Percentiles rank a stretch among this genome's conserved stretches.
Conservation (phyloP, 805 yeast genomes). For the Teunomyces barrocoloradensis region DNA sequence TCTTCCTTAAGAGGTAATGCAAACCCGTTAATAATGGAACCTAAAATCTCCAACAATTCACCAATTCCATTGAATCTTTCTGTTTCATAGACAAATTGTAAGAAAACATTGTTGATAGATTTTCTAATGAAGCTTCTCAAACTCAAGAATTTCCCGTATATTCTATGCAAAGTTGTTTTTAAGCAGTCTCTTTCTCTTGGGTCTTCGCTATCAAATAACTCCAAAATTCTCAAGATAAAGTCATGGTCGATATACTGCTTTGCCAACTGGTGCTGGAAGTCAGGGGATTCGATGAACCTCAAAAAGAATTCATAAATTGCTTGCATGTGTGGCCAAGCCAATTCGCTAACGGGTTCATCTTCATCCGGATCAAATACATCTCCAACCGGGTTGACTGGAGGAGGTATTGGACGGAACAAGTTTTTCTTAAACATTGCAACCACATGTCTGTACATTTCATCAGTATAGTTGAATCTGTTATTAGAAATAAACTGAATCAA, state of each 20-base stretch:
- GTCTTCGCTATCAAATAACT: constrained; percentile 93
- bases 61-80: constrained; percentile 95
- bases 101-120: constrained; percentile 85
- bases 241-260: constrained; percentile 91
- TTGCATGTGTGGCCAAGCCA: constrained; percentile 99
- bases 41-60: constrained; percentile 89
- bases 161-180: constrained; percentile 92
- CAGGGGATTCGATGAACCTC: constrained; percentile 90
- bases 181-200: constrained; percentile 94
- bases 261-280: constrained; percentile 89
- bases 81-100: constrained; percentile 92
- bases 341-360: constrained; percentile 94
- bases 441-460: constrained; percentile 84
- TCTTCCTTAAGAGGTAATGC: constrained; percentile 97
- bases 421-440: constrained; percentile 87
- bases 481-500: constrained; percentile 83
- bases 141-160: constrained; percentile 91
- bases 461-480: constrained; percentile 81
- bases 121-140: constrained; percentile 88
- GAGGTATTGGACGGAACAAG: constrained; percentile 94
- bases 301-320: constrained; percentile 91
- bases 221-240: constrained; percentile 77
- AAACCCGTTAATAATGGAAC: constrained; percentile 95
- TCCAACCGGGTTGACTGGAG: constrained; percentile 96
- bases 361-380: constrained; percentile 97